Percentiles rank a stretch among this genome's conserved stretches.
These are phyloP conservation scores for Lenzites betulinus DNA, from an alignment of 768 basidiomycete genomes.

Conservation along the genomic window DNA sequence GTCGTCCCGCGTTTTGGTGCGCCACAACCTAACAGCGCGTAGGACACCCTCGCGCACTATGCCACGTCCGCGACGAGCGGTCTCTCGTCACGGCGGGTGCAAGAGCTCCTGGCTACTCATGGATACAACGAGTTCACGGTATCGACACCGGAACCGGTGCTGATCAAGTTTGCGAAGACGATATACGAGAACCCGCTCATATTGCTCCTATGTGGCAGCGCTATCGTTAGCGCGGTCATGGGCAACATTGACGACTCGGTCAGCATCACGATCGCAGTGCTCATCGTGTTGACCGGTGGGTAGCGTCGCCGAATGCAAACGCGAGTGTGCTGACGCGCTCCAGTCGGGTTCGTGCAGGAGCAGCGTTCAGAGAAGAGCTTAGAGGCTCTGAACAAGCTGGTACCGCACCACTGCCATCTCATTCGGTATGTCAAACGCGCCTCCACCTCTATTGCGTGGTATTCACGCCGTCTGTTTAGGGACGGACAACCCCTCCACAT, in stretches of 20 bases:
- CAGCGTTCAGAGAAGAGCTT: slow-evolving; percentile 92
- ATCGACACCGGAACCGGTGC: slow-evolving; percentile 72
- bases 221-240: slow-evolving; percentile 85
- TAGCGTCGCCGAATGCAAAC: background rate
- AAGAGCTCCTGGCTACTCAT: slow-evolving; percentile 61
- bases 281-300: slow-evolving; percentile 91
- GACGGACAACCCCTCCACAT: slow-evolving; percentile 72
- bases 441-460: background rate
- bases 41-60: slow-evolving; percentile 79
- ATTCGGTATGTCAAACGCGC: slow-evolving; percentile 48
- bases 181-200: slow-evolving; percentile 96
- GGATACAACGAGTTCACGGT: slow-evolving; percentile 97
- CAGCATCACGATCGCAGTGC: slow-evolving; percentile 88
- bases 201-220: slow-evolving; percentile 87
- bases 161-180: slow-evolving; percentile 90
- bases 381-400: slow-evolving; percentile 94
- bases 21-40: slow-evolving; percentile 2
- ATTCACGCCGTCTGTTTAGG: slow-evolving; percentile 21
- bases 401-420: slow-evolving; percentile 95
- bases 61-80: slow-evolving; percentile 64
- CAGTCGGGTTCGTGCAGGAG: slow-evolving; percentile 95
- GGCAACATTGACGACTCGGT: slow-evolving; percentile 96
- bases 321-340: background rate
- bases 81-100: slow-evolving; percentile 61
- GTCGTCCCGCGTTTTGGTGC: slow-evolving; percentile 26